Evolutionary conservation across 2,329 filamentous ascomycete genomes (phyloP).

Genomic region (Diaporthe australafricana): DNA sequence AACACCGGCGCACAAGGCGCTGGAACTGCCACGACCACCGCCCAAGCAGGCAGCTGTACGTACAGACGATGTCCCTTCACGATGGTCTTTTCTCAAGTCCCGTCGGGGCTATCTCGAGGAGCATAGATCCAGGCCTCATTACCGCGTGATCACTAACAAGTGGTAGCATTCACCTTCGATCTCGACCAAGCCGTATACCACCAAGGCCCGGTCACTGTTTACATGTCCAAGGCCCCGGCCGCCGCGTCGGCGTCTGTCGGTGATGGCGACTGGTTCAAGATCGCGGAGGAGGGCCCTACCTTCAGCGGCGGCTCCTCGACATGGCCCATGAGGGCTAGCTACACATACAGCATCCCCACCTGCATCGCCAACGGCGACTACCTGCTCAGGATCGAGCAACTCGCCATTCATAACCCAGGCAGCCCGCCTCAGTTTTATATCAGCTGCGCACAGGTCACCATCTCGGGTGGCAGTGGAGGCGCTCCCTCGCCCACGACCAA

Average conservation of each 20-base stretch:
- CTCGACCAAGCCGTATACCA: conserved; percentile 56
- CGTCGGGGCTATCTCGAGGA: not conserved
- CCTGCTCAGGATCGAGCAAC: conserved; percentile 47
- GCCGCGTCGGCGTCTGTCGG: conserved; percentile 26
- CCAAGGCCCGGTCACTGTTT: conserved; percentile 55
- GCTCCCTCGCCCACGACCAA: conserved; percentile 48
- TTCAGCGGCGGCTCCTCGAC: conserved; percentile 46
- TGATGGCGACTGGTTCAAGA: conserved; percentile 34
- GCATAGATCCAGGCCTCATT: no score
- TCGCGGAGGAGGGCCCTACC: conserved; percentile 43
- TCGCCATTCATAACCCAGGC: conserved; percentile 69
- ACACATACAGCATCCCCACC: conserved; percentile 29
- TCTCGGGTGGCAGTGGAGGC: conserved; percentile 53
- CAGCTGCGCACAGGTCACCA: conserved; percentile 55
- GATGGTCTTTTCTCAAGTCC: no score
- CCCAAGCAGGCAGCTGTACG: conserved; percentile 50
- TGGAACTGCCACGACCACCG: conserved; percentile 48
- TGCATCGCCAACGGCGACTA: conserved; percentile 33
- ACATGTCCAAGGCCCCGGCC: conserved; percentile 40
- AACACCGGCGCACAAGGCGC: conserved; percentile 52
- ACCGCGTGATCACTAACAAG: not conserved
- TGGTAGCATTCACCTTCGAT: conserved; percentile 49
- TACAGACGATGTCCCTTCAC: not conserved
- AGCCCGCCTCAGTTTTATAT: conserved; percentile 60
- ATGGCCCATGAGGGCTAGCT: conserved; percentile 62